Percentiles rank a stretch among this genome's conserved stretches.
phyloP scores from a whole-genome alignment of 148 eudicot species.

The Oxyria digyna region DNA sequence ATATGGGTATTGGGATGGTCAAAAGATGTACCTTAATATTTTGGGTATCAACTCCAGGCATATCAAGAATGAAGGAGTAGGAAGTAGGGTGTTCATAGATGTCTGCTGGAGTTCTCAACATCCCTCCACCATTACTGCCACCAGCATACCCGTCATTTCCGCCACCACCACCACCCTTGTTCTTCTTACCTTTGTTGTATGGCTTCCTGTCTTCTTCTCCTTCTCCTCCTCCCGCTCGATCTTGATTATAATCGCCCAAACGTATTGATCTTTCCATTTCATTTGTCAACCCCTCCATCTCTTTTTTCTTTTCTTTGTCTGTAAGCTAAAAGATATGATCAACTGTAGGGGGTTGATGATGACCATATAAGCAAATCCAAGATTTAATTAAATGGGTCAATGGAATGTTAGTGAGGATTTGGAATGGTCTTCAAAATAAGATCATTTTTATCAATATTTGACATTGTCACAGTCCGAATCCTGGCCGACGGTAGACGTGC shows the following conservation, averaged over 20 bases:
- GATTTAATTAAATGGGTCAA: not conserved
- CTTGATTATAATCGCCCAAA: not conserved
- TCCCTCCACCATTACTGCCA: constrained; percentile 4
- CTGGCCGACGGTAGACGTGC: not conserved
- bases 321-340: not conserved
- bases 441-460: not conserved
- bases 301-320: not conserved
- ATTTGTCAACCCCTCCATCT: not conserved
- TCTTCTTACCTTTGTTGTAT: not conserved
- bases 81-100: constrained; percentile 25
- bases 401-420: not conserved
- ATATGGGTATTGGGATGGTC: too few relatives aligned
- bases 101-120: constrained; percentile 32
- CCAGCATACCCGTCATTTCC: not conserved
- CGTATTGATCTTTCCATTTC: not conserved
- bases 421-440: not conserved
- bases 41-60: constrained; percentile 34
- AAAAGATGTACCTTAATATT: constrained; percentile 22
- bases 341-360: not conserved
- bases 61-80: constrained; percentile 24
- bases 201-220: not conserved
- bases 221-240: not conserved
- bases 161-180: not conserved
- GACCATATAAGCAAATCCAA: not conserved
- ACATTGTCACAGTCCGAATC: not conserved